phyloP scores from a whole-genome alignment of 116 monocot species.

The Thalassia testudinum region DNA sequence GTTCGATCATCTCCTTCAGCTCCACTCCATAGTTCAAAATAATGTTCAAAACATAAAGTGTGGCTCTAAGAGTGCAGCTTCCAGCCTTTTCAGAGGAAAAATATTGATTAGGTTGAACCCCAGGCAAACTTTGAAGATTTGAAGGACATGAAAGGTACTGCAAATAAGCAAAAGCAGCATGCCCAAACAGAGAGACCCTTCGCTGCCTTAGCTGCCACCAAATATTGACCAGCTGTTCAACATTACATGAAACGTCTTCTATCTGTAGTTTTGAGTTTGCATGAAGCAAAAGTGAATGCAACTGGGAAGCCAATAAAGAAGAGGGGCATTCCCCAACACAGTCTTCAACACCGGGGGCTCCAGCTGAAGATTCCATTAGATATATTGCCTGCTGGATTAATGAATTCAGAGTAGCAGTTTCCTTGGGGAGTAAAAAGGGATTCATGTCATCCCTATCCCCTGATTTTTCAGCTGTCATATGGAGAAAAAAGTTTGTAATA shows the following conservation, averaged over 20 bases:
- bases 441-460: constrained; percentile 6
- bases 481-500: constrained; percentile 29
- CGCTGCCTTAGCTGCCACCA: constrained; percentile 67
- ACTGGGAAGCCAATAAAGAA: constrained; percentile 36
- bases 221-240: constrained; percentile 37
- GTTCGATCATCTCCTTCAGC: constrained; percentile 49
- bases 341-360: constrained; percentile 41
- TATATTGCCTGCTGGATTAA: constrained; percentile 35
- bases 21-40: constrained; percentile 80
- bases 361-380: constrained; percentile 51
- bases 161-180: constrained; percentile 81
- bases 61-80: constrained; percentile 46
- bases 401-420: constrained; percentile 22
- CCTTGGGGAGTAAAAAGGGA: constrained; percentile 3
- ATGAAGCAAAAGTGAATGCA: constrained; percentile 34
- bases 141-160: constrained; percentile 65
- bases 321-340: constrained; percentile 40
- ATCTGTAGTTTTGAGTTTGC: constrained; percentile 17
- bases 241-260: constrained; percentile 16
- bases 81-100: constrained; percentile 28
- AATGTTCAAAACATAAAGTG: constrained; percentile 70
- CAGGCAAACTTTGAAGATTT: constrained; percentile 15
- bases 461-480: constrained; percentile 9
- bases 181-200: constrained; percentile 77
- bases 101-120: constrained; percentile 13